Evolutionary conservation across 306 rosid species (phyloP).

Genomic region (Trifolium pratense): DNA sequence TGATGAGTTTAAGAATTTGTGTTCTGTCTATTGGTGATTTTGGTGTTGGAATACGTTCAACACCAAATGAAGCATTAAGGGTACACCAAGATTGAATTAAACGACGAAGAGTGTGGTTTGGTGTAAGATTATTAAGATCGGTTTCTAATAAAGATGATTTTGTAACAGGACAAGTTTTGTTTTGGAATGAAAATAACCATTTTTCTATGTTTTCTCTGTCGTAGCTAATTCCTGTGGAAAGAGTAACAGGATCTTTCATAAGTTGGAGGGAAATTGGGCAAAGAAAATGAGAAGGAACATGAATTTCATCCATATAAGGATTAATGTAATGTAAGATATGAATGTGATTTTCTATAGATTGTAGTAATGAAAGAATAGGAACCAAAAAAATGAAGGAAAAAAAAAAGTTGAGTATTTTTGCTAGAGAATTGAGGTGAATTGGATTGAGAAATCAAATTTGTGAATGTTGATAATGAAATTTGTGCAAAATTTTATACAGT

Average conservation of each 20-base stretch:
- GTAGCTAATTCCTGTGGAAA: conserved; percentile 80
- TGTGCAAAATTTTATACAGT: conserved; percentile 24
- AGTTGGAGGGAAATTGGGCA: conserved; percentile 86
- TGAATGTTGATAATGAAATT: conserved; percentile 11
- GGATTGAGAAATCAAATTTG: conserved; percentile 21
- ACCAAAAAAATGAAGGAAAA: too few species aligned
- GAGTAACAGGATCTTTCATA: conserved; percentile 83
- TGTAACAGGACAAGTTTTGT: conserved; percentile 65
- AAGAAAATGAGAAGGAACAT: conserved; percentile 67
- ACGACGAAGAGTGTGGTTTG: conserved; percentile 82
- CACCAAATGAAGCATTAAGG: conserved; percentile 64
- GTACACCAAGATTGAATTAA: conserved; percentile 88
- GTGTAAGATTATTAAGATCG: conserved; percentile 67
- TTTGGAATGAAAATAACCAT: conserved; percentile 70
- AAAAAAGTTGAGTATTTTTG: background rate
- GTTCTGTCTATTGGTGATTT: conserved; percentile 57
- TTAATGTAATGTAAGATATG: background rate
- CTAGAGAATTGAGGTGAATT: conserved; percentile 4
- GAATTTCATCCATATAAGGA: conserved; percentile 48
- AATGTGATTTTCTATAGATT: background rate
- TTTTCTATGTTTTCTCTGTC: conserved; percentile 74
- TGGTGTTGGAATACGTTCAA: conserved; percentile 79
- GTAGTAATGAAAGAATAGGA: background rate
- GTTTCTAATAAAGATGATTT: conserved; percentile 49
- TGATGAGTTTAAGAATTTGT: conserved; percentile 61